Evolutionary conservation across 2,329 filamentous ascomycete species (phyloP), one percentile per base, ranked within the genome.

Genomic region (Phialophora tarda): DNA sequence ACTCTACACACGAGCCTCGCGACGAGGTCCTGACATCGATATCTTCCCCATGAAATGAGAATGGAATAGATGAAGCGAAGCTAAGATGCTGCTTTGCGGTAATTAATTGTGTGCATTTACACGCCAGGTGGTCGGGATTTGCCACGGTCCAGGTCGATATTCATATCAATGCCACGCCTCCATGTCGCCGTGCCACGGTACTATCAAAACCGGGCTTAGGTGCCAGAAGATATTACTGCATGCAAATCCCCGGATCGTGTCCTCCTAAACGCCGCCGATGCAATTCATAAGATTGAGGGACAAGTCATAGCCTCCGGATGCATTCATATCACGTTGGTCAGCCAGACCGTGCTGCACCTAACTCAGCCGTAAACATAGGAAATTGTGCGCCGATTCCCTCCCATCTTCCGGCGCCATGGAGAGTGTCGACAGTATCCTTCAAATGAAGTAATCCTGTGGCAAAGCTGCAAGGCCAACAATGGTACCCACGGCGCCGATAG

Each of bases 381-480:
- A 23, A 51, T 1, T 26, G 23, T 51, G 21, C 23, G 24, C 48
- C 48, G 21, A 17, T 23, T 28, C 23, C 8, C 48, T 7, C 1
- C 10, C 12, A 12, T n/a, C 5, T 30, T 17, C 8, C 17, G n/a
- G 8, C 12, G 26, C 26, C 28, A 55, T 12, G 3, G 24, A 17
- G 17, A 32, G 51, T 3, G 24, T 7, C 4, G 23, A 44, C 14
- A 41, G 17, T 24, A 21, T 50, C 28, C 4, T 41, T 69, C 62
- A 80, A 47, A 74, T 70, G 70, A 82, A 82, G 69, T 77, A 82
- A 59, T 81, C 78, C 5, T 76, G 73, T 8, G 80, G 80, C 14
- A 82, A 74, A 26, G 79, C 74, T 12, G 79, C 78, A 53, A 82
- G 73, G 21, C 77, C 71, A 50, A 77, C 74, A 48, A 82, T 74